phyloP scores from a whole-genome alignment of 2,329 filamentous ascomycete genomes.

The Sporothrix dimorphospora region DNA sequence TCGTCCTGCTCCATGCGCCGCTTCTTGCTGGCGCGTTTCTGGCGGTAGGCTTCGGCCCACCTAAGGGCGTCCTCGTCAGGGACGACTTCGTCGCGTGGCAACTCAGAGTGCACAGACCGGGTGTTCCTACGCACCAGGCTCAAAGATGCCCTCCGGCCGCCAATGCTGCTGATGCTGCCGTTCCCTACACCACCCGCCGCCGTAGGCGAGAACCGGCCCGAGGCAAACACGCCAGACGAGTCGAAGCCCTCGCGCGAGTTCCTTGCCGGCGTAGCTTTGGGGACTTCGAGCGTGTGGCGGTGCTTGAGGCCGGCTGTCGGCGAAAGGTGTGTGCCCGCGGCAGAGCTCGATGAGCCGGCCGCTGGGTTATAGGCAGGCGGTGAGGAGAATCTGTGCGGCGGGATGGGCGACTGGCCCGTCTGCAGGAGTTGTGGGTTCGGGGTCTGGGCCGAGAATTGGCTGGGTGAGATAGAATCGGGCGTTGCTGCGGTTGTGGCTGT shows the following conservation, averaged over 20 bases:
- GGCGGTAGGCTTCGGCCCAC: slow-evolving; percentile 90
- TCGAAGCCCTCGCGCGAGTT: slow-evolving; percentile 75
- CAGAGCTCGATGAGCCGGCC: slow-evolving; percentile 36
- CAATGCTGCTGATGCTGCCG: slow-evolving; percentile 47
- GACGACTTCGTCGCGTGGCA: slow-evolving; percentile 78
- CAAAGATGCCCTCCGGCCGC: slow-evolving; percentile 77
- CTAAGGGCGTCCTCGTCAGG: slow-evolving; percentile 88
- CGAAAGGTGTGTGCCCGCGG: slow-evolving; percentile 54
- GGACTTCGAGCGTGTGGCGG: slow-evolving; percentile 86
- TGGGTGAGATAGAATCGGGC: slow-evolving; percentile 8
- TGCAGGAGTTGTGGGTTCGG: slow-evolving; percentile 13
- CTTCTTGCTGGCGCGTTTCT: slow-evolving; percentile 87
- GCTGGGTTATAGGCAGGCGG: slow-evolving; percentile 59
- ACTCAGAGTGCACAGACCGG: slow-evolving; percentile 81
- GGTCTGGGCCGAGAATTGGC: neutral
- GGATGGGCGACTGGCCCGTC: slow-evolving; percentile 21
- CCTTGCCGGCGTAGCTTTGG: slow-evolving; percentile 65
- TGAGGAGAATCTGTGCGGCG: slow-evolving; percentile 65
- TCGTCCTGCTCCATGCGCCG: slow-evolving; percentile 84
- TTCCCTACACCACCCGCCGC: slow-evolving; percentile 55
- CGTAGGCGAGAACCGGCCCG: slow-evolving; percentile 79
- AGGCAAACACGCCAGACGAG: slow-evolving; percentile 58
- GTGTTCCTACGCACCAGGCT: slow-evolving; percentile 80
- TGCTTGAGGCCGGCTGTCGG: slow-evolving; percentile 68
- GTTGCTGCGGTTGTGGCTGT: slow-evolving; percentile 16